Evolutionary conservation across 176 grass and related monocot species (phyloP).

Genomic region (Phoenix dactylifera): DNA sequence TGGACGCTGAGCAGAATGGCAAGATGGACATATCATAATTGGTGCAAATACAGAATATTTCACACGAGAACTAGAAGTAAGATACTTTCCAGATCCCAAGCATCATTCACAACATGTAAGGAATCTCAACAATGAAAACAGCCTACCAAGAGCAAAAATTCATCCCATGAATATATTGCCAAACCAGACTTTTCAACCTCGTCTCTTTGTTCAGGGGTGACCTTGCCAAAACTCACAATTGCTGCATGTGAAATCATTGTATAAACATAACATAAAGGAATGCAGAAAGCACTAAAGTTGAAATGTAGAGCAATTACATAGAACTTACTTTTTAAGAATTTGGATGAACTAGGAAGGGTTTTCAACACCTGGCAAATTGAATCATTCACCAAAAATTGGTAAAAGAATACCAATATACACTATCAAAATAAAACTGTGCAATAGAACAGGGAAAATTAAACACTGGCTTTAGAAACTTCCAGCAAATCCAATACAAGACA

Average conservation of each 20-base stretch:
- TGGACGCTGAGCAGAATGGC: too few relatives aligned
- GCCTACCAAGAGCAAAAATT: constrained; percentile 76
- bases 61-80: too few relatives aligned
- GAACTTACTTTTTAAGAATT: constrained; percentile 75
- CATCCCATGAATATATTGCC: constrained; percentile 52
- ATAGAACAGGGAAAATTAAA: too few relatives aligned
- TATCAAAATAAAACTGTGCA: too few relatives aligned
- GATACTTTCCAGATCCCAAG: too few relatives aligned
- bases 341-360: constrained; percentile 50
- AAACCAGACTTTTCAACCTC: constrained; percentile 45
- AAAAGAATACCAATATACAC: neutral
- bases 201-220: constrained; percentile 58
- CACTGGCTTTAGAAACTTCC: too few relatives aligned
- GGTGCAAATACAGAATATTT: too few relatives aligned
- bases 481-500: too few relatives aligned
- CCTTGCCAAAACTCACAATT: constrained; percentile 79
- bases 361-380: constrained; percentile 55
- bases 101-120: too few relatives aligned
- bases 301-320: neutral
- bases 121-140: too few relatives aligned
- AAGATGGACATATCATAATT: too few relatives aligned
- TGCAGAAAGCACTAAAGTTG: neutral
- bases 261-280: constrained; percentile 11
- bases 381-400: constrained; percentile 3
- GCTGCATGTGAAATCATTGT: constrained; percentile 34